phyloP scores from a whole-genome alignment of 1,284 basidiomycete species.

The Xerocomus cyaneibrunnescens region DNA sequence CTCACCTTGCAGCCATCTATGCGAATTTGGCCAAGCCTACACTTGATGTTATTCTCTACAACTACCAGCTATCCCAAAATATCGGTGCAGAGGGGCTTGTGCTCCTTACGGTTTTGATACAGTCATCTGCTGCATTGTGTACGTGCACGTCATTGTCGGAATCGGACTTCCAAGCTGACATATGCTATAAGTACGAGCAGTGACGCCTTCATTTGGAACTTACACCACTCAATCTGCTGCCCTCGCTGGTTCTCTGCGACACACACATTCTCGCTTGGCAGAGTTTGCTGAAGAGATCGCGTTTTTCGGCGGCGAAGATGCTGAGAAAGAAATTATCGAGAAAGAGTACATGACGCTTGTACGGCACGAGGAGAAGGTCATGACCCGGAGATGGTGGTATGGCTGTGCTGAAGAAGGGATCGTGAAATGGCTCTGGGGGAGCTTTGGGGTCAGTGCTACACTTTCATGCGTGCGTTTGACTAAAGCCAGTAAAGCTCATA shows the following conservation, averaged over 20 bases:
- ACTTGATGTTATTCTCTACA: conserved; percentile 93
- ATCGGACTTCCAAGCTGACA: conserved; percentile 7
- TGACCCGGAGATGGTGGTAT: conserved; percentile 86
- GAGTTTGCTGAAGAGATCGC: conserved; percentile 96
- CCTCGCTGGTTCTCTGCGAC: conserved; percentile 87
- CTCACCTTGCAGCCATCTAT: conserved; percentile 92
- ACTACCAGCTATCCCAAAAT: conserved; percentile 92
- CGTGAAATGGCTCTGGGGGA: conserved; percentile 98
- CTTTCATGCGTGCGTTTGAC: conserved; percentile 5
- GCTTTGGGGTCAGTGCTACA: conserved; percentile 68
- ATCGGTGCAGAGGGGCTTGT: conserved; percentile 94
- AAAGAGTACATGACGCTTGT: conserved; percentile 87
- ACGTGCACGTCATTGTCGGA: conserved; percentile 35
- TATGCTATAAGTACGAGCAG: conserved; percentile 62
- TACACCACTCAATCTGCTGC: conserved; percentile 85
- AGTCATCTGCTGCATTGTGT: conserved; percentile 78
- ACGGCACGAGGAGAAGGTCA: conserved; percentile 85
- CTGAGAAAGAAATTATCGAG: conserved; percentile 93
- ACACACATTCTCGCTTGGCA: conserved; percentile 90
- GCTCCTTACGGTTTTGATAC: conserved; percentile 82
- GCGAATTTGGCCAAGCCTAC: conserved; percentile 92
- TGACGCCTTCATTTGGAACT: conserved; percentile 93
- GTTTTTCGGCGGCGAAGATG: conserved; percentile 88
- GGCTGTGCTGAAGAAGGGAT: conserved; percentile 93
- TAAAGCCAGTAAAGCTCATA: conserved; percentile 54